Base-by-base conservation (phyloP, 202 grass and related monocot species). In the Dendrocalamus latiflorus region DNA sequence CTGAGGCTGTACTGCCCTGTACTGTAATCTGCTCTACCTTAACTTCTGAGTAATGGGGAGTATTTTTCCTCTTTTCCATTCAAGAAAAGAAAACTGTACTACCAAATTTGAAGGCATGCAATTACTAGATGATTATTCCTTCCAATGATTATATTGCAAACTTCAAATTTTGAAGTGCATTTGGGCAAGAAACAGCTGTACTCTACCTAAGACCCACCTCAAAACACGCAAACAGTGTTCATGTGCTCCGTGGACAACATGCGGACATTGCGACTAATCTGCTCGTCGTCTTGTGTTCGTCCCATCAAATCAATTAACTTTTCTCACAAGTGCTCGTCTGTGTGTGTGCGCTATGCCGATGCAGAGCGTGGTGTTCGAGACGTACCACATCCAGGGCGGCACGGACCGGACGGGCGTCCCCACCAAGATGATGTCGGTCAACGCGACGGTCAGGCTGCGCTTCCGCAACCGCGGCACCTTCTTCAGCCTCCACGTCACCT, bases 331-430 rank as follows among this genome's bases (percentile, higher is more conserved):
- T 20, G 24, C 28, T 5, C 5, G 34, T 24, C 25, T 25, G 57
- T 1, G n/a, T n/a, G n/a, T n/a, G 69, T 0, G 15, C 2, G 43
- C 43, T 44, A 4, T 17, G 11, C 38, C 8, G 62, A 10, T 48
- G 81, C 86, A 98, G 95, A 93, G 87, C 80, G 92, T 98, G 87
- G 86, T 91, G 59, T 95, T 98, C 84, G 92, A 95, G 82, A 85
- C 86, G 78, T 98, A 98, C 84, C 87, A 98, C 73, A 94, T 98
- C 84, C 95, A 98, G 72, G 89, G 89, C 41, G 96, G 96, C 33
- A 96, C 90, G 87, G 96, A 99, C 91, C 85, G 90, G 81, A 95
- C 96, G 37, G 96, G 96, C 42, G 96, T 99, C 9, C 96, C 96
- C 22, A 99, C 96, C 4, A 94, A 93, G 89, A 96, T 99, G 96